Evolutionary conservation across 2,329 filamentous ascomycete species (phyloP).

Genomic region (Botrytis fabae): DNA sequence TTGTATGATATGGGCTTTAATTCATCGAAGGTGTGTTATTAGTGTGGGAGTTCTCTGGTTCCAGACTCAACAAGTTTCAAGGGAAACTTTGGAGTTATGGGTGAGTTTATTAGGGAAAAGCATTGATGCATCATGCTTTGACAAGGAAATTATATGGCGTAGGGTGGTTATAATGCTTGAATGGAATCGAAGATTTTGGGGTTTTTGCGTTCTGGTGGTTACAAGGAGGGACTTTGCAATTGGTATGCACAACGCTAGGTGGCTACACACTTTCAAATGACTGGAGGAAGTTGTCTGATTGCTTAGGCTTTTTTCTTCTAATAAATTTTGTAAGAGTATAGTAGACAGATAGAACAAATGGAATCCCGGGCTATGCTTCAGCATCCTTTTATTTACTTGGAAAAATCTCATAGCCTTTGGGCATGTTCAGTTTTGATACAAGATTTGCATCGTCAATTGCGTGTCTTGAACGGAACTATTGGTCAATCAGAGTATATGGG

Average conservation of each 20-base stretch:
- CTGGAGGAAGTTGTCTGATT: neutral
- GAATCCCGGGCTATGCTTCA: neutral
- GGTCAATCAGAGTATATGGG: neutral
- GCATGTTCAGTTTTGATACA: neutral
- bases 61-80: neutral
- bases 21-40: slow-evolving; percentile 20
- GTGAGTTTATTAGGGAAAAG: neutral
- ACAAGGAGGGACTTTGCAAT: slow-evolving; percentile 1
- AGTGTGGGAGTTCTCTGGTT: slow-evolving; percentile 21
- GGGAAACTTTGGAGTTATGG: slow-evolving; percentile 14
- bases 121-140: slow-evolving; percentile 6
- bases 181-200: neutral
- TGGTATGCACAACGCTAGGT: neutral
- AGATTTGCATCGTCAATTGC: neutral
- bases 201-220: slow-evolving; percentile 13
- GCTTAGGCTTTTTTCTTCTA: neutral
- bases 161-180: neutral
- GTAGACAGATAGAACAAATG: slow-evolving; percentile 18
- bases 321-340: slow-evolving; percentile 21
- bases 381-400: neutral
- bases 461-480: neutral
- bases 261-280: neutral
- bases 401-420: neutral
- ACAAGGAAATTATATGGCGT: slow-evolving; percentile 15
- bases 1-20: slow-evolving; percentile 20